These are phyloP conservation scores for Colletotrichum lindemuthianum DNA, from an alignment of 2,329 filamentous ascomycete genomes.

Conservation along the genomic window DNA sequence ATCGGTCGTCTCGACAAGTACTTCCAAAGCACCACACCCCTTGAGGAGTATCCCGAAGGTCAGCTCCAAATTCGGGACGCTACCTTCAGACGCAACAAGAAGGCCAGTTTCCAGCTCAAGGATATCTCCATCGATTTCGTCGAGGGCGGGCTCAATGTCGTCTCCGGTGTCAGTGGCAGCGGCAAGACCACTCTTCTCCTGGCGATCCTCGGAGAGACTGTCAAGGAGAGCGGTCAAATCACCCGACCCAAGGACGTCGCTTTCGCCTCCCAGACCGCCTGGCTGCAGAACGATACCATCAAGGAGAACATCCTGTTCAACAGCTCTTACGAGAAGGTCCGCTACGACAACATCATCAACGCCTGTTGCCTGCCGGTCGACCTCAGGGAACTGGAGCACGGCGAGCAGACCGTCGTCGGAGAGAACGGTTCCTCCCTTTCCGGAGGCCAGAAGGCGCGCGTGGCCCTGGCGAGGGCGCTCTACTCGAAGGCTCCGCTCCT, in stretches of 20 bases:
- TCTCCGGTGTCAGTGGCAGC: conserved; percentile 64
- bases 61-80: conserved; percentile 57
- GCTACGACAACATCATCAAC: conserved; percentile 65
- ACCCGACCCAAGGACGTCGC: conserved; percentile 63
- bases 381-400: conserved; percentile 59
- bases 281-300: conserved; percentile 67
- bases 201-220: conserved; percentile 64
- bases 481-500: conserved; percentile 66
- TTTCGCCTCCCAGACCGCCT: conserved; percentile 66
- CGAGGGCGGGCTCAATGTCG: conserved; percentile 63
- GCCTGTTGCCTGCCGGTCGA: conserved; percentile 65
- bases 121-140: conserved; percentile 62
- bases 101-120: conserved; percentile 59
- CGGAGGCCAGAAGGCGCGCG: conserved; percentile 66
- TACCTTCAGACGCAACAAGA: conserved; percentile 60
- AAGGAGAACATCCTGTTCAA: conserved; percentile 66
- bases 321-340: conserved; percentile 58
- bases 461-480: conserved; percentile 65
- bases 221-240: conserved; percentile 58
- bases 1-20: conserved; percentile 64
- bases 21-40: conserved; percentile 60
- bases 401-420: conserved; percentile 63
- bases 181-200: conserved; percentile 67
- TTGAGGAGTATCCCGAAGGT: conserved; percentile 59
- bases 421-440: conserved; percentile 66